phyloP scores from a whole-genome alignment of 441 rosid genomes.

The Raphanus hybrid region DNA sequence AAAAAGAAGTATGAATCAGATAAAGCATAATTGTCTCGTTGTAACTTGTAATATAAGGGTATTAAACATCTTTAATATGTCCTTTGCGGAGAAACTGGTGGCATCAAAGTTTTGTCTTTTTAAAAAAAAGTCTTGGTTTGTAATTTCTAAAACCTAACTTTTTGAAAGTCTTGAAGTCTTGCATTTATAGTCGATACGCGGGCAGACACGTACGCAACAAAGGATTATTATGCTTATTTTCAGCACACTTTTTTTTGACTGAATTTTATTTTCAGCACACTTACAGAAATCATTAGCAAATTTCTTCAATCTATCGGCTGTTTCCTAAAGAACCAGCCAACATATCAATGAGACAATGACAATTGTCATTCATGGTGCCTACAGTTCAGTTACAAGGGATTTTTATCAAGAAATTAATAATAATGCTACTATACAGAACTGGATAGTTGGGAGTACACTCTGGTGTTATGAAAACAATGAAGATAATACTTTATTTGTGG shows the following conservation, averaged over 20 bases:
- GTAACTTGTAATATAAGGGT: constrained; percentile 22
- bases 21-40: constrained; percentile 19
- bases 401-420: neutral
- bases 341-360: neutral
- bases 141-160: neutral
- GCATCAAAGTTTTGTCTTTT: neutral
- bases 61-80: neutral
- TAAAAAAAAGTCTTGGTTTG: constrained; percentile 8
- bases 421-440: neutral
- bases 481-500: no score
- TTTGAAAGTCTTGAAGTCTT: neutral
- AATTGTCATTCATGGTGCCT: neutral
- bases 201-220: neutral
- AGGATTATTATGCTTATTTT: neutral
- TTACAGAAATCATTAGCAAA: neutral
- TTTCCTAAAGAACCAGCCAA: neutral
- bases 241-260: neutral
- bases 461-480: no score
- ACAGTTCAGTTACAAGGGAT: neutral
- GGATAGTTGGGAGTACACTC: neutral
- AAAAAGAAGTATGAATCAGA: constrained; percentile 6
- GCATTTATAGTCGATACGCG: constrained; percentile 4
- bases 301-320: neutral
- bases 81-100: constrained; percentile 9
- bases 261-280: neutral